Base-by-base conservation (phyloP, 2,329 filamentous ascomycete genomes). In the Albophoma yamanashiensis region DNA sequence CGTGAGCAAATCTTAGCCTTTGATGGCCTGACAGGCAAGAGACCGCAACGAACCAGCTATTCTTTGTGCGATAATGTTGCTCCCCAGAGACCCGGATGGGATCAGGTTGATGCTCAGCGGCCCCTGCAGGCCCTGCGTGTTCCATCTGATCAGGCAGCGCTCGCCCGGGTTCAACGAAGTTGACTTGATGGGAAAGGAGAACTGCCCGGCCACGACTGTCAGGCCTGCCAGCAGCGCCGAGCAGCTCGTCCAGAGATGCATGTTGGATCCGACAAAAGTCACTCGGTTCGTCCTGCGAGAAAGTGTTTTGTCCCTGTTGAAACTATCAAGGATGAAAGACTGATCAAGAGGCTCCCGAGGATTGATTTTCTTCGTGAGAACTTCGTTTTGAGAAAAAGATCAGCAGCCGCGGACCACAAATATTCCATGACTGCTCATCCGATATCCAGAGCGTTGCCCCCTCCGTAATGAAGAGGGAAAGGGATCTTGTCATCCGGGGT, bases 21-120 rank as follows among this genome's bases (percentile, higher is more conserved):
- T 38, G 36, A 38, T 11, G 9, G 20, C 14, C 38, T 25, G 50
- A 25, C 7, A 8, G 2, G 60, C 58, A 22, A 25, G 17, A 25
- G 22, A 12, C 15, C 12, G 22, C 15, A 20, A 34, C 61, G 22
- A 58, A 67, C 67, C 60, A 34, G 62, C 67, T 53, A 67, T 62
- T 47, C 62, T 62, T 43, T 67, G 61, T 0, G 66, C 60, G 17
- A 67, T 47, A n/a, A 66, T 43, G 42, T 60, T 63, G n/a, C 61
- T 58, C 38, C 64, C 62, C 7, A 55, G 55, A 7, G 47, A 47
- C n/a, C 60, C 67, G 8, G 60, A 60, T 0, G 67, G 65, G 4
- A 67, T 62, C 27, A 67, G 56, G 56, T 64, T 60, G 58, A 68
- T 65, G 12, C 63, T 60, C 42, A 68, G 53, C 3, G 67, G 66